Evolutionary conservation across 2,329 filamentous ascomycete genomes (phyloP), one percentile per base, ranked within the genome.

Genomic region (Huntiella omanensis): DNA sequence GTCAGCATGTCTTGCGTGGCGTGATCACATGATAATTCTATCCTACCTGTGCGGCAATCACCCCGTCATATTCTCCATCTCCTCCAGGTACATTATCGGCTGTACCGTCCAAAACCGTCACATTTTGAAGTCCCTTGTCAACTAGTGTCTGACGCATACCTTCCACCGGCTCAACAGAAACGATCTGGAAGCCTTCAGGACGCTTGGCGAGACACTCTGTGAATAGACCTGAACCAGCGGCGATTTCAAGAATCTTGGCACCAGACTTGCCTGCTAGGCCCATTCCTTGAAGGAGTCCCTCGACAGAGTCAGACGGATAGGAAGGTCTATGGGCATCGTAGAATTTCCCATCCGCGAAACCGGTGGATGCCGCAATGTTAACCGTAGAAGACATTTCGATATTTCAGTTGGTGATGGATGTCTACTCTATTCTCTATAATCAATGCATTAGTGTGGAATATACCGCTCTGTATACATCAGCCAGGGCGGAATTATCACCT

Each of bases 311-410:
- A 1, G 65, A 53, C 1, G 73, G 69, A 58, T 84, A 85, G 0
- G 74, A 73, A 1, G 82, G 81, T 11, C 81, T 71, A 57, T 84
- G 66, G 35, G 68, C 59, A 56, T 85, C 79, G 58, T 86, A 85
- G 16, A 66, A 64, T 2, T 65, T 57, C 13, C 77, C 78, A 52
- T 82, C 67, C 51, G 70, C 63, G 59, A 84, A 85, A 47, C 79
- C 79, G 44, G 78, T 66, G 4, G 58, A 55, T 40, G 65, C 65
- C 43, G 54, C 54, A 28, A 57, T 62, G 70, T 81, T 58, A 70
- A 84, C 52, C 58, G 60, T 6, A 16, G n/a, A 16, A 11, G 40
- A 19, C 40, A 43, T 43, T 7, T n/a, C 11, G 12, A 36, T 36
- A 16, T 13, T 17, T 41, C 15, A 17, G 1, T 40, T 40, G 19